Base-by-base conservation (phyloP, 2,329 filamentous ascomycete genomes). In the Colletotrichum lupini region DNA sequence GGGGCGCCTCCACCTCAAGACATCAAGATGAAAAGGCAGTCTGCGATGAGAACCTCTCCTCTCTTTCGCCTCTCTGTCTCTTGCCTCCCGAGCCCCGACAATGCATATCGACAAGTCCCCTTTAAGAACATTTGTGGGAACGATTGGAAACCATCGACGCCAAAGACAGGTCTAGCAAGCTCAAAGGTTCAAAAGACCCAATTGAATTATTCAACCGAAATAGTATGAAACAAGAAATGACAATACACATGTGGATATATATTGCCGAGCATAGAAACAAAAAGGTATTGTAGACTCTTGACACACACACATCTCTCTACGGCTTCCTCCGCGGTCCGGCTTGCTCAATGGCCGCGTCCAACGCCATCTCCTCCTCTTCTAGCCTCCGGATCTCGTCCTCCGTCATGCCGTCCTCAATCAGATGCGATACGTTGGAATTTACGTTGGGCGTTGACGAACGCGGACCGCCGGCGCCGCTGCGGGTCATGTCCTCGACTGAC, bases 381-480 rank as follows among this genome's bases (percentile, higher is more conserved):
- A 91, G 75, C 75, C 87, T 79, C 64, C 85, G 82, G 60, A 91
- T 88, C 77, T 91, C 88, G 0, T 87, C 88, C 9, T 83, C 82
- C 60, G 89, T 90, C 89, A 91, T 91, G 62, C 88, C 87, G n/a
- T 90, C 88, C 77, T 91, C 89, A 5, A 90, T 86, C 42, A 91
- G 79, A 73, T 89, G 88, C 22, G 86, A 85, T 58, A 88, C 87
- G 32, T 81, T 81, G 24, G 80, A 77, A 8, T 81, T 77, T 58
- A 82, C 79, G 61, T 68, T 71, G 24, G 53, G 60, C 30, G 68
- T 73, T 16, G 72, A 62, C 14, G 73, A 75, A 16, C 71, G 55
- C 3, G 62, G 46, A 16, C 70, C 70, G 35, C 52, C 57, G 3
- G 35, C 55, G 22, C 70, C 70, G 22, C 52, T 62, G 5, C 49